A percentile compares a stretch with the other conserved stretches of the same genome.
These are phyloP conservation scores for Teratosphaeriaceae sp. DNA, from an alignment of 2,329 filamentous ascomycete species.

Conservation along the genomic window DNA sequence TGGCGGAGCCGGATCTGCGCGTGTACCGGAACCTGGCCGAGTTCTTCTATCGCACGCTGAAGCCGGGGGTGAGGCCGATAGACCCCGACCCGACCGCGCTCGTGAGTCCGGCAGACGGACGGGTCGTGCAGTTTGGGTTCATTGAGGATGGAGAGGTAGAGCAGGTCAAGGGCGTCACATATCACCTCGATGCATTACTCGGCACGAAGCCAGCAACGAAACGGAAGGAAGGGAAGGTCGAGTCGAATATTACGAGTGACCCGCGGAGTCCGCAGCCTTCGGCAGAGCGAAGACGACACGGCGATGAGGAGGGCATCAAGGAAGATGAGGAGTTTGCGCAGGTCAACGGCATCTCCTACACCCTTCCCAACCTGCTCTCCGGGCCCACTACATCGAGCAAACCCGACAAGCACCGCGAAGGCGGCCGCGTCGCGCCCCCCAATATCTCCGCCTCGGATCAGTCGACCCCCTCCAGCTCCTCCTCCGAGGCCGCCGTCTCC, in stretches of 20 bases:
- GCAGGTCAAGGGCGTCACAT: constrained; percentile 98
- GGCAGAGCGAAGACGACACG: constrained; percentile 27
- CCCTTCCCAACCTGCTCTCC: constrained; percentile 78
- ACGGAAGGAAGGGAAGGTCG: constrained; percentile 31
- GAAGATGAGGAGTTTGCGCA: constrained; percentile 88
- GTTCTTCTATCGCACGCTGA: constrained; percentile 95
- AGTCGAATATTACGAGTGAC: constrained; percentile 27
- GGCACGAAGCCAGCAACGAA: constrained; percentile 51
- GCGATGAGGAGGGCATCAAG: constrained; percentile 59
- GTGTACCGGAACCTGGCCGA: constrained; percentile 87
- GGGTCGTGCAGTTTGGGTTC: constrained; percentile 82
- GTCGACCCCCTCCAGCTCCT: constrained; percentile 58
- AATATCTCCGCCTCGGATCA: constrained; percentile 52
- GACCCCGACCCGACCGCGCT: constrained; percentile 75
- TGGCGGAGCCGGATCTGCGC: constrained; percentile 81
- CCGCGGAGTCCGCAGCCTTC: constrained; percentile 31
- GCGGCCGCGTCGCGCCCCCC: constrained; percentile 28
- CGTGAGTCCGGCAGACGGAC: constrained; percentile 83
- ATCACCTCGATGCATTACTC: constrained; percentile 86
- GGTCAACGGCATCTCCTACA: constrained; percentile 94
- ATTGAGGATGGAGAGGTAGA: constrained; percentile 94
- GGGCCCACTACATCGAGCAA: constrained; percentile 43
- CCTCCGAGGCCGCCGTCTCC: constrained; percentile 75
- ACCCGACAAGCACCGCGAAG: constrained; percentile 24
- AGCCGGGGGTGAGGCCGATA: constrained; percentile 78